These are phyloP conservation scores for Xylaria venustula DNA, from an alignment of 495 filamentous ascomycete species.

Conservation along the genomic window DNA sequence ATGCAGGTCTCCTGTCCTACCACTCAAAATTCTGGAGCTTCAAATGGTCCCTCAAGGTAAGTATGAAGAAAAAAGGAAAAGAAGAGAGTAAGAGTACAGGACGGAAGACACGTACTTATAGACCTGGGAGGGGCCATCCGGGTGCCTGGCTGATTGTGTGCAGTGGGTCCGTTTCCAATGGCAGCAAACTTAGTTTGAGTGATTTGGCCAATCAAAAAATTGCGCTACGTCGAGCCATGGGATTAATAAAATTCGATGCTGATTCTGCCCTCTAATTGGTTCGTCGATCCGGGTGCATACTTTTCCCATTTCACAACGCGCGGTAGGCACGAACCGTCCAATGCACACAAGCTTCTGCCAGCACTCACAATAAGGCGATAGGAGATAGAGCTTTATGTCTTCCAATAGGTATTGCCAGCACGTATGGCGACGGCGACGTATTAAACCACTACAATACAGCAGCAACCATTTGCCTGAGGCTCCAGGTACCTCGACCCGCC, in stretches of 20 bases:
- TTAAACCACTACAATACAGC: too few relatives aligned
- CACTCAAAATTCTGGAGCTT: constrained; percentile 60
- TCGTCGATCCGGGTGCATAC: too few relatives aligned
- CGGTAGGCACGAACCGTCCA: too few relatives aligned
- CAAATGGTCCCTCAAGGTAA: constrained; percentile 68
- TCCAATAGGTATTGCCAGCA: too few relatives aligned
- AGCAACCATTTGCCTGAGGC: too few relatives aligned
- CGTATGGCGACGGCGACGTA: too few relatives aligned
- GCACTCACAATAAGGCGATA: too few relatives aligned
- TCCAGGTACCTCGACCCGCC: too few relatives aligned
- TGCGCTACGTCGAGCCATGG: background rate
- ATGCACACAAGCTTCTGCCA: too few relatives aligned
- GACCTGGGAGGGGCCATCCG: background rate
- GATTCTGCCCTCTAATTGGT: background rate
- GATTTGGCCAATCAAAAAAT: constrained; percentile 3
- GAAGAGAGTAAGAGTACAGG: constrained; percentile 14
- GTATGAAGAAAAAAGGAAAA: constrained; percentile 60
- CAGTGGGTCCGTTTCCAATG: constrained; percentile 13
- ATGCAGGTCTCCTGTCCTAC: constrained; percentile 69
- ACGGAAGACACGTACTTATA: constrained; percentile 26
- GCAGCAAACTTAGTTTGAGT: background rate
- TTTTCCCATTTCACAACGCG: too few relatives aligned
- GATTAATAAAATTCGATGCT: background rate
- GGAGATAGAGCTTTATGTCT: too few relatives aligned
- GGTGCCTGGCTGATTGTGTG: constrained; percentile 16